phyloP scores from a whole-genome alignment of 352 stramenopile genomes.

The Globisporangium echinulatum region DNA sequence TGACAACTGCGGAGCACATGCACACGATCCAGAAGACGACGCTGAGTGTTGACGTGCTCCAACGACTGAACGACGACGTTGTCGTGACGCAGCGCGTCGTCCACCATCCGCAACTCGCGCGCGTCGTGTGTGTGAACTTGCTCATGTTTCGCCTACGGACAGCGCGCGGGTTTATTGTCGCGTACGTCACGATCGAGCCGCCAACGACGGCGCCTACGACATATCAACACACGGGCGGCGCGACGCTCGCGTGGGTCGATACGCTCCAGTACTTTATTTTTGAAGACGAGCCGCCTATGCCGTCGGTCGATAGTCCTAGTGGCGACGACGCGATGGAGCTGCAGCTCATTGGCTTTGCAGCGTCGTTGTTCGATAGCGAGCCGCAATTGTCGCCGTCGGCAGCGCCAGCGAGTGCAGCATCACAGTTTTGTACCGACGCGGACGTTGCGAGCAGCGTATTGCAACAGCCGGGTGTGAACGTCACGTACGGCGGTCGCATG shows the following conservation, averaged over 20 bases:
- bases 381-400: slow-evolving; percentile 16
- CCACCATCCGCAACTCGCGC: slow-evolving; percentile 41
- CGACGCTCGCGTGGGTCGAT: slow-evolving; percentile 35
- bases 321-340: slow-evolving; percentile 25
- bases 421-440: too few relatives aligned
- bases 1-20: slow-evolving; percentile 45
- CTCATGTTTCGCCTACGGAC: slow-evolving; percentile 19
- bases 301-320: slow-evolving; percentile 11
- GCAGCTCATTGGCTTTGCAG: slow-evolving; percentile 28
- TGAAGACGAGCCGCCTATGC: slow-evolving; percentile 2
- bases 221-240: slow-evolving; percentile 10
- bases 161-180: slow-evolving; percentile 34
- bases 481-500: slow-evolving; percentile 38
- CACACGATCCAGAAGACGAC: slow-evolving; percentile 46
- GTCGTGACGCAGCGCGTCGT: slow-evolving; percentile 37
- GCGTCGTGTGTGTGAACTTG: slow-evolving; percentile 36
- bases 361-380: slow-evolving; percentile 21
- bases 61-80: slow-evolving; percentile 44
- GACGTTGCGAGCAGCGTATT: too few relatives aligned
- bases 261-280: slow-evolving; percentile 41
- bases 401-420: too few relatives aligned
- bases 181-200: slow-evolving; percentile 34
- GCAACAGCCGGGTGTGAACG: slow-evolving; percentile 20
- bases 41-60: slow-evolving; percentile 36
- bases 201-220: slow-evolving; percentile 12